Conservation (phyloP, 331 rosid species). For the Malus hybrid region DNA sequence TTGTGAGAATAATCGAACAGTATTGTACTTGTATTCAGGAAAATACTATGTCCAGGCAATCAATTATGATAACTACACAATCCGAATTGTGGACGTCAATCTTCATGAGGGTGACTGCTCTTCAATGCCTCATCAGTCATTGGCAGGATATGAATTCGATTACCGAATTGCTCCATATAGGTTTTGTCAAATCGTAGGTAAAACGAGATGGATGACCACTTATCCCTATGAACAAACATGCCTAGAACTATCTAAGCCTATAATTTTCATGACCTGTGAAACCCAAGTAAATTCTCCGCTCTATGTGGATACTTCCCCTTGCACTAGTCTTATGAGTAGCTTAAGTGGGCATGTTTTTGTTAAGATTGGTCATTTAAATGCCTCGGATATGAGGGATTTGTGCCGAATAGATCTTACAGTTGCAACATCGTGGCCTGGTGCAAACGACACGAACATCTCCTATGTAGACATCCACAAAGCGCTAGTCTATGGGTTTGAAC, state of each 20-base stretch:
- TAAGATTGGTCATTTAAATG: background rate
- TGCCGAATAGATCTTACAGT: background rate
- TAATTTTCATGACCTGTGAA: background rate
- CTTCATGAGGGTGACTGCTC: background rate
- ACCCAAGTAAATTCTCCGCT: too few relatives aligned
- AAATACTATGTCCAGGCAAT: background rate
- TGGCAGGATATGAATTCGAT: background rate
- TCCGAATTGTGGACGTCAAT: constrained; percentile 13
- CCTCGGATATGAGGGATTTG: background rate
- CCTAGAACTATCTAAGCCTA: background rate
- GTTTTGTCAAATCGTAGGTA: background rate
- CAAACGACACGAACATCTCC: background rate
- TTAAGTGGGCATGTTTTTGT: background rate
- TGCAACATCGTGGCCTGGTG: background rate
- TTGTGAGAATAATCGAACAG: constrained; percentile 3
- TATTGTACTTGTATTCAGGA: background rate
- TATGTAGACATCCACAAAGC: background rate
- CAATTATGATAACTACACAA: background rate
- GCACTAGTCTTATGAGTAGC: background rate
- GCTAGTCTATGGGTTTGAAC: constrained; percentile 15
- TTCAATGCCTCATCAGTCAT: background rate
- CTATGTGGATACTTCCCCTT: background rate
- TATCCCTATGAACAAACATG: too few relatives aligned
- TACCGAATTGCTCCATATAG: background rate
- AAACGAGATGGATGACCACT: background rate